Conservation (phyloP, 306 rosid genomes). For the Cucumis melo region DNA sequence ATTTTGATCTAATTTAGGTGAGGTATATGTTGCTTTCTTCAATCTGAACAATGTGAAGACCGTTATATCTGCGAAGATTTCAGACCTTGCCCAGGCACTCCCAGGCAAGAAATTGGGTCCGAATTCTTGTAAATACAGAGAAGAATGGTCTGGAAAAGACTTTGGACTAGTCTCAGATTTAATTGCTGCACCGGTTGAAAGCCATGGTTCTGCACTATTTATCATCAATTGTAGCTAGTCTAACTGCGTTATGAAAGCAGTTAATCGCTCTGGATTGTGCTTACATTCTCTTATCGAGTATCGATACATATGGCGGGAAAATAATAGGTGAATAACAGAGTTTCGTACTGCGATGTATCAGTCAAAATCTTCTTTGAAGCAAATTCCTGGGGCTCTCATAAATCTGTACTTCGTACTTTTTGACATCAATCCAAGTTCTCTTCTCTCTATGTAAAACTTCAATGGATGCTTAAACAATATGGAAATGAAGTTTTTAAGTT, state of each 20-base stretch:
- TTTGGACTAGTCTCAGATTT: neutral
- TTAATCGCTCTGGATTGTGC: neutral
- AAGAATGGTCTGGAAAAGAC: constrained; percentile 7
- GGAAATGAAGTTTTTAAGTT: neutral
- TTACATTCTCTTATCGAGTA: neutral
- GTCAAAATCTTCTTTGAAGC: neutral
- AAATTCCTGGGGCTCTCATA: neutral
- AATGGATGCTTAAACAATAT: neutral
- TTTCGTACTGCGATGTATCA: neutral
- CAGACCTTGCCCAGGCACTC: neutral
- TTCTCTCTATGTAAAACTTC: neutral
- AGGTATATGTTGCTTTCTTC: constrained; percentile 8
- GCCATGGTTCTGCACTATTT: constrained; percentile 6
- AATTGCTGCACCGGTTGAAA: neutral
- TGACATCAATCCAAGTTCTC: neutral
- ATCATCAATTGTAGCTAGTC: neutral
- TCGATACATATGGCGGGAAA: neutral
- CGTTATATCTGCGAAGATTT: neutral
- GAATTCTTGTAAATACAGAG: constrained; percentile 2
- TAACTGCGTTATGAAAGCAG: neutral
- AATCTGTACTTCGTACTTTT: neutral
- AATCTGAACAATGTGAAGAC: neutral
- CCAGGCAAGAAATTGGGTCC: neutral
- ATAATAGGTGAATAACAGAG: neutral
- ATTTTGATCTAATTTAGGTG: constrained; percentile 9